Percentiles rank a stretch among this genome's conserved stretches.
phyloP scores from a whole-genome alignment of 192 early-diverging fungal genomes.

The Spizellomyces punctatus region DNA sequence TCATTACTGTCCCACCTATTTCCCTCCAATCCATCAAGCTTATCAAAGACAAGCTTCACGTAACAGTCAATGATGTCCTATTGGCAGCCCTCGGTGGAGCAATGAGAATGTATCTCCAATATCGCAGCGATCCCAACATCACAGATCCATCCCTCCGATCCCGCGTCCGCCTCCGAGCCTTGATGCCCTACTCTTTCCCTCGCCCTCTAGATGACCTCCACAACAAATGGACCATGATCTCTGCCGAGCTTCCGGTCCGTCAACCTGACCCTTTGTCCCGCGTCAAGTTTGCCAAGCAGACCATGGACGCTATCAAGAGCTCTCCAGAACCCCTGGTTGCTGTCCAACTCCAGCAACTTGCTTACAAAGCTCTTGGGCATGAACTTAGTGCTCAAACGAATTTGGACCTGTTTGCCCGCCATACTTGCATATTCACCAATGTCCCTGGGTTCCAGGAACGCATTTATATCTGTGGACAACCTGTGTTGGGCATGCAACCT shows the following conservation, averaged over 20 bases:
- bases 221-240: constrained; percentile 31
- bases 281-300: constrained; percentile 3
- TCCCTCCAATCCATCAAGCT: constrained; percentile 18
- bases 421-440: constrained; percentile 30
- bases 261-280: constrained; percentile 10
- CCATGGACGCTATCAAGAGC: constrained; percentile 32
- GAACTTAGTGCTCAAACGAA: constrained; percentile 12
- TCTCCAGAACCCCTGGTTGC: constrained; percentile 28
- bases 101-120: constrained; percentile 23
- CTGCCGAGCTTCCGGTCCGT: constrained; percentile 17
- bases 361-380: constrained; percentile 5
- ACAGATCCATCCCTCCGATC: not conserved
- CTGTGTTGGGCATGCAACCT: constrained; percentile 14
- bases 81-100: constrained; percentile 28
- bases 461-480: constrained; percentile 28
- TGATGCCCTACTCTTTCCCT: constrained; percentile 42
- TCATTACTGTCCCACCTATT: constrained; percentile 19
- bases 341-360: constrained; percentile 13
- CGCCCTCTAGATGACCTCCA: constrained; percentile 30
- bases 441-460: constrained; percentile 26
- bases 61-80: constrained; percentile 29
- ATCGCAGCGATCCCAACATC: constrained; percentile 21
- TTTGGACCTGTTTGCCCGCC: constrained; percentile 16
- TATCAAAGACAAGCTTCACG: constrained; percentile 22
- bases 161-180: constrained; percentile 24